Conservation (phyloP, 1,284 basidiomycete genomes). For the Fistulina hepatica region DNA sequence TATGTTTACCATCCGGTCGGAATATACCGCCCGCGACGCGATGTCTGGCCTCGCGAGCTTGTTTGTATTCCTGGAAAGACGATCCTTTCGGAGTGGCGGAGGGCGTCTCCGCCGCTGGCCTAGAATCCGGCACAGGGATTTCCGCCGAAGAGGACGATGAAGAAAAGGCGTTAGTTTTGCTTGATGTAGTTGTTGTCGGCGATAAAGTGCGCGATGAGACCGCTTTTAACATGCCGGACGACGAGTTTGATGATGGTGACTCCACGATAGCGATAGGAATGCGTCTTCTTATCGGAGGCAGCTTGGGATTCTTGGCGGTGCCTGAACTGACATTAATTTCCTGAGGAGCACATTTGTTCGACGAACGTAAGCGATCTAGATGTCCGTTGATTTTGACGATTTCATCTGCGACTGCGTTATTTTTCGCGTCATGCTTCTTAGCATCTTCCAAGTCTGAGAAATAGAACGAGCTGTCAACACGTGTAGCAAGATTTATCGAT, state of each 20-base stretch:
- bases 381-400: constrained; percentile 34
- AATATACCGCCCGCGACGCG: constrained; percentile 53
- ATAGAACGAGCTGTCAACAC: constrained; percentile 4
- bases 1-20: constrained; percentile 39
- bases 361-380: constrained; percentile 23
- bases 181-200: no score
- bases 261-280: constrained; percentile 64
- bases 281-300: constrained; percentile 35
- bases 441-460: constrained; percentile 48
- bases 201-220: constrained; percentile 7
- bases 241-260: constrained; percentile 8
- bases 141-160: constrained; percentile 9
- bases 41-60: constrained; percentile 33
- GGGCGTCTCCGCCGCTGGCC: constrained; percentile 1
- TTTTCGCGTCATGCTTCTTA: constrained; percentile 44
- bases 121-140: constrained; percentile 2
- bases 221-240: neutral
- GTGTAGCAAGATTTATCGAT: neutral
- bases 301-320: constrained; percentile 3
- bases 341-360: constrained; percentile 10
- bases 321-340: neutral
- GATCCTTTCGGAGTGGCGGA: constrained; percentile 16
- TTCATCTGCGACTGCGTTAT: constrained; percentile 47
- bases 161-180: constrained; percentile 3
- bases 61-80: constrained; percentile 45